Conservation (phyloP, 2,329 filamentous ascomycete genomes). For the Pseudocercospora fuligena region DNA sequence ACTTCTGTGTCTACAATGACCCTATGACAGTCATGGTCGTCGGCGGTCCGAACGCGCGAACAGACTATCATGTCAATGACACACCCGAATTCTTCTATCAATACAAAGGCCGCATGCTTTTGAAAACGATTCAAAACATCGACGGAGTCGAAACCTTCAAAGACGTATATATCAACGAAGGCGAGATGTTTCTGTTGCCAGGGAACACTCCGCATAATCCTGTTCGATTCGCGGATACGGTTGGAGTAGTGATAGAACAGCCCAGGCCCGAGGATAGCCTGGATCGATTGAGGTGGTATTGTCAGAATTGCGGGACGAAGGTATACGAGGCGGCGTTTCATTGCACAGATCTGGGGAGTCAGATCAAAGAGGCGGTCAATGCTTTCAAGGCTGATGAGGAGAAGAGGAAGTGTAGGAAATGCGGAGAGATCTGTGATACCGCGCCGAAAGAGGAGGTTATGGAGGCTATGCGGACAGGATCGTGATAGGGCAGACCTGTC, state of each 20-base stretch:
- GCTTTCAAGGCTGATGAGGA: conserved; percentile 74
- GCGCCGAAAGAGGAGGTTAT: conserved; percentile 57
- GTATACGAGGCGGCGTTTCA: conserved; percentile 73
- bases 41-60: conserved; percentile 92
- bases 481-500: not conserved
- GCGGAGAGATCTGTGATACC: conserved; percentile 75
- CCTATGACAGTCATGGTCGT: conserved; percentile 90
- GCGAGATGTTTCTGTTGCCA: conserved; percentile 90
- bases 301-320: conserved; percentile 92
- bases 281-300: conserved; percentile 92
- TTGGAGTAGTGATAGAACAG: conserved; percentile 93
- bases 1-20: conserved; percentile 93
- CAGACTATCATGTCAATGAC: conserved; percentile 97
- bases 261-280: conserved; percentile 69
- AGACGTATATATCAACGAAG: conserved; percentile 88
- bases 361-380: conserved; percentile 92
- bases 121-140: conserved; percentile 90
- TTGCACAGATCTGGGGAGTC: conserved; percentile 86
- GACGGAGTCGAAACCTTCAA: conserved; percentile 75
- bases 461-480: conserved; percentile 39
- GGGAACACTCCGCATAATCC: conserved; percentile 94
- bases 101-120: conserved; percentile 87
- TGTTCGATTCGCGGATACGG: conserved; percentile 87
- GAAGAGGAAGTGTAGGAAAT: conserved; percentile 75
- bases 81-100: conserved; percentile 99